Evolutionary conservation across 106 monocot genomes (phyloP).

Genomic region (Narthecium ossifragum): DNA sequence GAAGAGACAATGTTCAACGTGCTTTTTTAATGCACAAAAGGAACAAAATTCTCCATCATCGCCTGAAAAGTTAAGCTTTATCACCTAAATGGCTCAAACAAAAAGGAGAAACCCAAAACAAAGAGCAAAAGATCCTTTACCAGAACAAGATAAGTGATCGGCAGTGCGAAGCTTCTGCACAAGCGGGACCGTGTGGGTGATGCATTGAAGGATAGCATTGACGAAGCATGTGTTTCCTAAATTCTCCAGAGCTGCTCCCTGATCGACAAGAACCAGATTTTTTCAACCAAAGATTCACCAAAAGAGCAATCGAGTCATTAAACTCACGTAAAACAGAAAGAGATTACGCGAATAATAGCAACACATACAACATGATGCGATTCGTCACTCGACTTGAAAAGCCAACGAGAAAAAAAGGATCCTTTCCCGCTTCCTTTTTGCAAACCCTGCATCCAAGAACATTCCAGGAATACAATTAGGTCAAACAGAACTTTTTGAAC

Average conservation of each 20-base stretch:
- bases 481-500: no score
- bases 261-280: not conserved
- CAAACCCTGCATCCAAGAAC: not conserved
- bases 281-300: not conserved
- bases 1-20: conserved; percentile 26
- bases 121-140: conserved; percentile 2
- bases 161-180: conserved; percentile 27
- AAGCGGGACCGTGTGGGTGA: conserved; percentile 67
- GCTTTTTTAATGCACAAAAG: conserved; percentile 49
- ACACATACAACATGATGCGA: not conserved
- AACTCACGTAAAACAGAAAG: no score
- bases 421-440: not conserved
- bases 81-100: conserved; percentile 3
- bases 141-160: conserved; percentile 22
- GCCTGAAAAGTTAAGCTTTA: conserved; percentile 30
- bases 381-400: not conserved
- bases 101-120: not conserved
- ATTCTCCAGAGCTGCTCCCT: conserved; percentile 77
- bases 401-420: not conserved
- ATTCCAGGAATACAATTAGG: no score
- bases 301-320: no score
- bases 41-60: conserved; percentile 43
- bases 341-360: no score
- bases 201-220: conserved; percentile 65
- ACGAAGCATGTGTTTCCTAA: conserved; percentile 84